Conservation (phyloP, 1,284 basidiomycete species). For the Ganoderma multipileum region DNA sequence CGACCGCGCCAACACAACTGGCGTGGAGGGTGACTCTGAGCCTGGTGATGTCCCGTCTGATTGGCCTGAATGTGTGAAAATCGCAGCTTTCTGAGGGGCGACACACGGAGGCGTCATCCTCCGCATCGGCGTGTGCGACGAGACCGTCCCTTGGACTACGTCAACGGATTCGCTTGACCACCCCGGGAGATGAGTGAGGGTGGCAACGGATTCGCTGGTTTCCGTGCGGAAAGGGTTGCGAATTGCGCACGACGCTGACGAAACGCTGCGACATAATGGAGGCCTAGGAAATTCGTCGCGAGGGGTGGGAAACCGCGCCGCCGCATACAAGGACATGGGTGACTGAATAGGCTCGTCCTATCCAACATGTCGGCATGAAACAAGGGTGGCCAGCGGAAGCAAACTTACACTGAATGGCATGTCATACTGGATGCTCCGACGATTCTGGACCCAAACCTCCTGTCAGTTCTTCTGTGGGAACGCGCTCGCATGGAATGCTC, state of each 20-base stretch:
- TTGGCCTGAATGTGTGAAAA: neutral
- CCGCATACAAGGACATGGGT: neutral
- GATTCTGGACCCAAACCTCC: neutral
- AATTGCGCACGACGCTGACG: constrained; percentile 13
- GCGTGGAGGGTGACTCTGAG: neutral
- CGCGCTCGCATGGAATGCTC: neutral
- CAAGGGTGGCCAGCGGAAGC: neutral
- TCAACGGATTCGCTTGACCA: neutral
- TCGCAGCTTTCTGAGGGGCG: neutral
- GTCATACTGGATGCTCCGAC: neutral
- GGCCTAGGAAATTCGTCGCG: constrained; percentile 7
- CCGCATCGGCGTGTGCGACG: neutral
- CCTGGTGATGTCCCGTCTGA: neutral
- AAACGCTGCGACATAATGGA: constrained; percentile 5
- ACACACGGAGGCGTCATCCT: too few species aligned
- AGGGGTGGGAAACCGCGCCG: neutral
- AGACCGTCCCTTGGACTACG: neutral
- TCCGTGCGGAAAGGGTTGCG: constrained; percentile 26
- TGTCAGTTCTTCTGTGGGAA: neutral
- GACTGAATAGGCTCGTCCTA: neutral
- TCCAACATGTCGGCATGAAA: neutral
- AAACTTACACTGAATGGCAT: neutral
- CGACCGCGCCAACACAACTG: neutral
- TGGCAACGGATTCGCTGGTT: constrained; percentile 17
- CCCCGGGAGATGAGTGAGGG: neutral